A percentile compares a stretch with the other conserved stretches of the same genome.
phyloP scores from a whole-genome alignment of 2,329 filamentous ascomycete species.

The Leptographium procerum region DNA sequence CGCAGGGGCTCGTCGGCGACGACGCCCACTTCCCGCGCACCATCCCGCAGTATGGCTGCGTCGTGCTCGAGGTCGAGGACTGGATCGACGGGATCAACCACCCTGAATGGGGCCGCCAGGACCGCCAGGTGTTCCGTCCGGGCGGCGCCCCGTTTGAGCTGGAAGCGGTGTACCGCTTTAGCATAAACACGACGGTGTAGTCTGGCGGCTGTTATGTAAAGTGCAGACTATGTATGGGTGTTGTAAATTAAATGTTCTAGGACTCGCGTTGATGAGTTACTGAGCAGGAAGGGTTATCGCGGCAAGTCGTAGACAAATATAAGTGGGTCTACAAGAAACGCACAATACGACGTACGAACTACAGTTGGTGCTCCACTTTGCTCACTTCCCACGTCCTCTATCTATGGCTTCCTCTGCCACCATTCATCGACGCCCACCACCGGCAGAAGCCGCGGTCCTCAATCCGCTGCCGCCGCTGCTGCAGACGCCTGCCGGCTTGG shows the following conservation, averaged over 20 bases:
- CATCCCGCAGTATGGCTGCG: slow-evolving; percentile 67
- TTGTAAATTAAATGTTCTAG: too few relatives aligned
- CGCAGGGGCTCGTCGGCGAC: slow-evolving; percentile 51
- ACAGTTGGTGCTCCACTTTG: background rate
- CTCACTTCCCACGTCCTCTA: background rate
- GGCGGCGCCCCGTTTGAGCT: slow-evolving; percentile 50
- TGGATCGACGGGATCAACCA: slow-evolving; percentile 93
- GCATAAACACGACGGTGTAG: slow-evolving; percentile 26
- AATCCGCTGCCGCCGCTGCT: slow-evolving; percentile 68
- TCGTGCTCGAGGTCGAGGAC: slow-evolving; percentile 86
- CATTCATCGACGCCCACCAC: slow-evolving; percentile 26
- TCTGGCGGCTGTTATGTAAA: background rate
- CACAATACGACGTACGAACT: too few relatives aligned
- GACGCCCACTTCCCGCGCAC: slow-evolving; percentile 41
- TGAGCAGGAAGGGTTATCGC: too few relatives aligned
- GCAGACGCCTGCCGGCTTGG: slow-evolving; percentile 79
- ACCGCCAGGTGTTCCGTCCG: slow-evolving; percentile 48
- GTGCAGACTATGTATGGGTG: background rate
- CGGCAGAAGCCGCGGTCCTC: slow-evolving; percentile 11
- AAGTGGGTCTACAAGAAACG: background rate
- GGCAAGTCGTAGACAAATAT: background rate
- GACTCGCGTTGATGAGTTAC: too few relatives aligned
- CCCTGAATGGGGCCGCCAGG: slow-evolving; percentile 67
- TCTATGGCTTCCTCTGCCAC: slow-evolving; percentile 14
- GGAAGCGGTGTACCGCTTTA: slow-evolving; percentile 50